phyloP scores from a whole-genome alignment of 2,329 filamentous ascomycete species.

The Diaporthe australafricana region DNA sequence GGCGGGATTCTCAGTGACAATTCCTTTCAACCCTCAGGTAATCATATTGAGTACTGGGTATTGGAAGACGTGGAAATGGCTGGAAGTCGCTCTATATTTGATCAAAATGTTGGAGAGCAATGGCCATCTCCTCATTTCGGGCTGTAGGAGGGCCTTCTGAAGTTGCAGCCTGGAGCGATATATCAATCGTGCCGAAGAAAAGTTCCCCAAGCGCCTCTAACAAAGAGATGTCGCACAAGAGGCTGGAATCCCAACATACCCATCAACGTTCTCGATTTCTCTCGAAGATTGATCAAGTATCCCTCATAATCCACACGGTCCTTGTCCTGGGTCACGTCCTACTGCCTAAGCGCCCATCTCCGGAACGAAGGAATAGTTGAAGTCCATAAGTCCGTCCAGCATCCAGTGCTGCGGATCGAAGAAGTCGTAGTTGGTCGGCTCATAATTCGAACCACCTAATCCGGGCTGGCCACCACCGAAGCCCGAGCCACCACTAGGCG shows the following conservation, averaged over 20 bases:
- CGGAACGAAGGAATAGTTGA: slow-evolving; percentile 68
- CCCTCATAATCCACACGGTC: neutral
- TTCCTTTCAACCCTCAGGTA: neutral
- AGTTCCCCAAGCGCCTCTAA: neutral
- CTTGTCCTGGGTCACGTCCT: neutral
- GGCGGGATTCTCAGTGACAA: neutral
- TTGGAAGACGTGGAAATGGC: neutral
- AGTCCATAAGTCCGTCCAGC: slow-evolving; percentile 85
- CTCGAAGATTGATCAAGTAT: neutral
- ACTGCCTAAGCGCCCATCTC: slow-evolving; percentile 54
- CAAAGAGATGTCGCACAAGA: neutral
- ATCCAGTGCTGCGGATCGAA: slow-evolving; percentile 96
- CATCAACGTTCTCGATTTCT: slow-evolving; percentile 9
- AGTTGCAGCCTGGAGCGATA: neutral
- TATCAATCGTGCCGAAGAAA: neutral
- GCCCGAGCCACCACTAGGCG: slow-evolving; percentile 59
- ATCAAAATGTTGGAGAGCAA: neutral
- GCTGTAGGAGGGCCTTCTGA: neutral
- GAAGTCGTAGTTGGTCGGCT: slow-evolving; percentile 82
- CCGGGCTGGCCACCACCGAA: slow-evolving; percentile 59
- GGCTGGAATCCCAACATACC: neutral
- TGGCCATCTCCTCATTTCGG: neutral
- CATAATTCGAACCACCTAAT: slow-evolving; percentile 66
- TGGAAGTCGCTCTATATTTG: slow-evolving; percentile 1
- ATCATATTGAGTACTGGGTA: slow-evolving; percentile 6